phyloP scores from a whole-genome alignment of 2,329 filamentous ascomycete species.

The Cyclaneusma minus region DNA sequence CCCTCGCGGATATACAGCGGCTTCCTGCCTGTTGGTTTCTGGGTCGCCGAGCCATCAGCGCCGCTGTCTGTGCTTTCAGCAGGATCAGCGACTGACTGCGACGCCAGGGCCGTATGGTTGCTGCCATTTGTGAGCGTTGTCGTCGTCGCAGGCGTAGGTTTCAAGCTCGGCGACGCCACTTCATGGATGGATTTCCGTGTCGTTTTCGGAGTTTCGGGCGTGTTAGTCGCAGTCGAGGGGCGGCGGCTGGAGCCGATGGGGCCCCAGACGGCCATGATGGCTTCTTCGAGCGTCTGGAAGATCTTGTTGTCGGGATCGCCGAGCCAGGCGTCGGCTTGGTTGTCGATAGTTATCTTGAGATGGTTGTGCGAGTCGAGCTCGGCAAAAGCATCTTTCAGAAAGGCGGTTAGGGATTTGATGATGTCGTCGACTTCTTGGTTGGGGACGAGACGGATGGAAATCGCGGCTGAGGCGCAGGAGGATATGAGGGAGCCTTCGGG shows the following conservation, averaged over 20 bases:
- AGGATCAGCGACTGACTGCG: conserved; percentile 17
- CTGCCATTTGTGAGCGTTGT: conserved; percentile 32
- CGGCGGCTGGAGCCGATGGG: conserved; percentile 24
- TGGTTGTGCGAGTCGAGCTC: conserved; percentile 66
- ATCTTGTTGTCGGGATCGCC: conserved; percentile 84
- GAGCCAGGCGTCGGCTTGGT: conserved; percentile 91
- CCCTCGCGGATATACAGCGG: conserved; percentile 92
- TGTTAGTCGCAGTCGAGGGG: conserved; percentile 18
- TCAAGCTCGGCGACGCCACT: conserved; percentile 19
- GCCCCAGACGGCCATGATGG: conserved; percentile 74
- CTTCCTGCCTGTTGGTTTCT: conserved; percentile 25
- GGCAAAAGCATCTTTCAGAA: conserved; percentile 56
- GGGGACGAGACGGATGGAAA: conserved; percentile 84
- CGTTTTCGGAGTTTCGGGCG: conserved; percentile 7
- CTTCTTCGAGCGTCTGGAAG: conserved; percentile 74
- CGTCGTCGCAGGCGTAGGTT: conserved; percentile 31
- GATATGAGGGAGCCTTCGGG: conserved; percentile 88
- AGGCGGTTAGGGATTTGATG: conserved; percentile 48
- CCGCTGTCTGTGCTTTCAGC: conserved; percentile 24
- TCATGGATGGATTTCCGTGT: conserved; percentile 9
- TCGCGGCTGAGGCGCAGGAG: conserved; percentile 69
- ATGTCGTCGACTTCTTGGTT: conserved; percentile 80
- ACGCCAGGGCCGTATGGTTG: conserved; percentile 17
- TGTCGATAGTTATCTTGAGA: conserved; percentile 71
- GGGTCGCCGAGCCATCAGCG: too few relatives aligned